Base-by-base conservation (phyloP, 345 rosid genomes). In the Eucalyptus microcorys region DNA sequence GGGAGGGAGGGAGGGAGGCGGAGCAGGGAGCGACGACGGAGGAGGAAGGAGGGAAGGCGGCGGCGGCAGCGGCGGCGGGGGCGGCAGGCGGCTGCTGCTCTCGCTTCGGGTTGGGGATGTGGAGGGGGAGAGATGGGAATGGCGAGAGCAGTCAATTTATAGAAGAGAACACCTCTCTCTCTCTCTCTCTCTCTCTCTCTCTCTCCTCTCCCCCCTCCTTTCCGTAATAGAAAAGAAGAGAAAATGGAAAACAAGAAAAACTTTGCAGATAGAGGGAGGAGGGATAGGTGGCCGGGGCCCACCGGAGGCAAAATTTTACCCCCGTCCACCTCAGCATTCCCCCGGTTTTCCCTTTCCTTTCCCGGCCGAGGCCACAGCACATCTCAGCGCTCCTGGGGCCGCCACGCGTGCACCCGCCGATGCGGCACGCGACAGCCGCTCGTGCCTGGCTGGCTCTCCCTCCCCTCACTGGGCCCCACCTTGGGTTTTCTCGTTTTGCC, bases 361-460 rank as follows among this genome's bases (percentile, higher is more conserved):
- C 30, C 66, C 9, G 27, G 40, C 30, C 30, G 71, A 21, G 68
- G 55, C 87, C 91, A 91, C 94, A 89, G 91, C 91, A 87, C 89
- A 89, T 90, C 91, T 88, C 89, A 88, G 90, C 12, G 61, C 89
- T 87, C 50, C 71, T 17, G 3, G 48, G 80, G 10, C 13, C 48
- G 93, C 93, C 96, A 93, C 95, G 92, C 93, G 87, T 53, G 81
- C 87, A 14, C 30, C 5, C 89, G 90, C 88, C 61, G 7, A 93
- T 92, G 95, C 94, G 95, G 95, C 96, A 95, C 92, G 92, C 87
- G 93, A 91, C 94, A 93, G 85, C 95, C 93, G 93, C 93, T 92
- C 91, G 87, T 86, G 88, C 50, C 61, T 55, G 61, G 30, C 30
- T 55, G 61, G 61, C 61, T 10, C 61, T 24, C 6, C 30, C 30